Percentiles rank a stretch among this genome's conserved stretches.
Conservation (phyloP, 2,329 filamentous ascomycete species). For the Trichoderma sp. region DNA sequence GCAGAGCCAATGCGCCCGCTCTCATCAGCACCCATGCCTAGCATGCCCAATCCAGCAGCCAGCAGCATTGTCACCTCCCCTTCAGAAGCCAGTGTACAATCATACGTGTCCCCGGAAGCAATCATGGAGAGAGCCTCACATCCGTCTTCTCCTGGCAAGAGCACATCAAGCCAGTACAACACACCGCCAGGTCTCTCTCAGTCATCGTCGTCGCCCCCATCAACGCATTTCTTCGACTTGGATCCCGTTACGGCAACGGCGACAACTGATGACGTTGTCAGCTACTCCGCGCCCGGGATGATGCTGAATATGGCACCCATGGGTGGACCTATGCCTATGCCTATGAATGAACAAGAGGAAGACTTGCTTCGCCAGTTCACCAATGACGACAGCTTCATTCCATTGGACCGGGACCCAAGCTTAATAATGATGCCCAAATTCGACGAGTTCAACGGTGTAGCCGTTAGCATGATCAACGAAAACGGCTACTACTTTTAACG, state of each 20-base stretch:
- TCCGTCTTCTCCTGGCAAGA: constrained; percentile 55
- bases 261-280: constrained; percentile 39
- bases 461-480: constrained; percentile 56
- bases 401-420: constrained; percentile 51
- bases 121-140: constrained; percentile 47
- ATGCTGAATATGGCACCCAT: constrained; percentile 42
- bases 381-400: constrained; percentile 48
- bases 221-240: constrained; percentile 53
- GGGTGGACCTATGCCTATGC: constrained; percentile 41
- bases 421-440: constrained; percentile 59
- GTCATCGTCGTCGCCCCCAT: constrained; percentile 62
- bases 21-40: constrained; percentile 53
- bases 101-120: constrained; percentile 54
- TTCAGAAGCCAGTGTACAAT: constrained; percentile 43
- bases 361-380: constrained; percentile 51
- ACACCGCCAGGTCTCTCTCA: constrained; percentile 65
- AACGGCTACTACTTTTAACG: constrained; percentile 58
- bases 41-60: constrained; percentile 35
- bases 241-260: constrained; percentile 45
- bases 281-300: constrained; percentile 38
- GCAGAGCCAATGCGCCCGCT: constrained; percentile 42
- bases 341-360: constrained; percentile 48
- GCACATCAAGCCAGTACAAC: constrained; percentile 56
- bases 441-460: constrained; percentile 56
- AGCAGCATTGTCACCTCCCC: constrained; percentile 47